Conservation (phyloP, 495 filamentous ascomycete species). For the Aspergillus coremiiformis region DNA sequence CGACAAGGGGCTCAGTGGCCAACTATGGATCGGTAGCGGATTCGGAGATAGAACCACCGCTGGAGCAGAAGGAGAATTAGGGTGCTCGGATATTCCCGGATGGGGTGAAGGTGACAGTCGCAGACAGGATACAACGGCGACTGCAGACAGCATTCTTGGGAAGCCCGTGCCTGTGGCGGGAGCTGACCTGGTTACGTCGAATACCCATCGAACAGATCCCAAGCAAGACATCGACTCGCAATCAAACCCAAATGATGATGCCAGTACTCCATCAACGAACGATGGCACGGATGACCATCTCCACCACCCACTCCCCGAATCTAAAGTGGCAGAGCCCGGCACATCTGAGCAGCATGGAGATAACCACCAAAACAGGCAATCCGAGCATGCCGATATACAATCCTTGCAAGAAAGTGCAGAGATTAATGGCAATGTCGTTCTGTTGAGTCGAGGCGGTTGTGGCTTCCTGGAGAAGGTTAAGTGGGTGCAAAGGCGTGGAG, state of each 20-base stretch:
- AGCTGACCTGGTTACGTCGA: constrained; percentile 16
- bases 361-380: constrained; percentile 36
- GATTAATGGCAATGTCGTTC: constrained; percentile 84
- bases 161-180: constrained; percentile 21
- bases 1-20: constrained; percentile 67
- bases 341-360: constrained; percentile 34
- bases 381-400: constrained; percentile 83
- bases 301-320: constrained; percentile 56
- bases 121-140: constrained; percentile 22
- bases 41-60: constrained; percentile 64
- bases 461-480: constrained; percentile 96
- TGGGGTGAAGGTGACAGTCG: constrained; percentile 58
- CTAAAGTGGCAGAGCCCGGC: constrained; percentile 26
- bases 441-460: constrained; percentile 87
- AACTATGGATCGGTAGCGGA: constrained; percentile 83
- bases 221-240: constrained; percentile 20
- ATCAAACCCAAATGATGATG: constrained; percentile 15
- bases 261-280: constrained; percentile 34
- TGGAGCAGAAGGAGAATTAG: constrained; percentile 74
- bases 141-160: constrained; percentile 23
- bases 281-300: constrained; percentile 94
- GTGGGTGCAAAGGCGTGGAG: constrained; percentile 89
- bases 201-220: constrained; percentile 19
- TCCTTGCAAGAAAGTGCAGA: constrained; percentile 90
- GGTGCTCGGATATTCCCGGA: constrained; percentile 93